These are phyloP conservation scores for Daldinia caldariorum DNA, from an alignment of 495 filamentous ascomycete genomes.

Conservation along the genomic window DNA sequence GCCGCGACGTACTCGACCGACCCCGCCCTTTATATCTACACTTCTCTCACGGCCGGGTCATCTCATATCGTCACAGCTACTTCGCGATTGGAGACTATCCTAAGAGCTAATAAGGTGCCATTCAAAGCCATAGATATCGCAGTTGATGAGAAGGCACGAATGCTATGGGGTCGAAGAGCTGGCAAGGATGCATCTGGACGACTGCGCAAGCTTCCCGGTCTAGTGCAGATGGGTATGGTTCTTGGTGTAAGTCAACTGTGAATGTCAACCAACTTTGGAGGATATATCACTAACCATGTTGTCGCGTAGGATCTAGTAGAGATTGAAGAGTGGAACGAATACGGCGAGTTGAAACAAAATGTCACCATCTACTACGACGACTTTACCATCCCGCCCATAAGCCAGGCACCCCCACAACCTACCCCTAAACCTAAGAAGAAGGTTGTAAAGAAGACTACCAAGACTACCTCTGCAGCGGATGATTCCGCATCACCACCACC, in stretches of 20 bases:
- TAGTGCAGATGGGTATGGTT: conserved; percentile 88
- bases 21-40: conserved; percentile 89
- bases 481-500: conserved; percentile 22
- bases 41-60: conserved; percentile 92
- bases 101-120: conserved; percentile 92
- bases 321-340: conserved; percentile 99
- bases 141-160: conserved; percentile 88
- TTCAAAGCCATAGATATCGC: conserved; percentile 94
- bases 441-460: conserved; percentile 27
- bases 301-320: conserved; percentile 81
- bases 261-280: neutral
- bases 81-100: conserved; percentile 91
- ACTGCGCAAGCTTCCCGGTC: conserved; percentile 81
- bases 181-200: conserved; percentile 67
- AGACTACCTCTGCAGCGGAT: conserved; percentile 48
- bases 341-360: conserved; percentile 89
- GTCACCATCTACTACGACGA: conserved; percentile 69
- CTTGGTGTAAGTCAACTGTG: conserved; percentile 73
- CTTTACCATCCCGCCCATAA: conserved; percentile 58
- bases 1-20: conserved; percentile 70
- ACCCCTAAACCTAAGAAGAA: conserved; percentile 46
- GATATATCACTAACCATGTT: neutral
- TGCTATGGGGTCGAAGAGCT: conserved; percentile 87
- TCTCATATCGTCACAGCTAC: conserved; percentile 98
- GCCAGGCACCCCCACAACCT: conserved; percentile 49